A percentile compares a stretch with the other conserved stretches of the same genome.
These are phyloP conservation scores for Diaporthe capsici DNA, from an alignment of 2,329 filamentous ascomycete genomes.

Conservation along the genomic window DNA sequence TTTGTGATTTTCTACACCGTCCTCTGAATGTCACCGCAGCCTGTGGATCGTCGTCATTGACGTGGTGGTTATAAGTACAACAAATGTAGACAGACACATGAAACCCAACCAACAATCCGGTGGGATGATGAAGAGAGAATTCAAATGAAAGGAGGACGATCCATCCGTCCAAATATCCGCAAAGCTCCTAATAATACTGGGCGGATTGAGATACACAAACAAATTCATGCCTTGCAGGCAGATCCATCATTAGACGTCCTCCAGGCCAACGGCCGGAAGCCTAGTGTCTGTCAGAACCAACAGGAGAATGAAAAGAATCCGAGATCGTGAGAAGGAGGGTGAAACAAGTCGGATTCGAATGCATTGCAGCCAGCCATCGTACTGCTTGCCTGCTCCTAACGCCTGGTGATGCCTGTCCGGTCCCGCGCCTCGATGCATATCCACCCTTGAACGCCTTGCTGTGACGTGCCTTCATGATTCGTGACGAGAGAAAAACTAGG, in stretches of 20 bases:
- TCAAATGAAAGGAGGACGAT: neutral
- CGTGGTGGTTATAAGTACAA: constrained; percentile 14
- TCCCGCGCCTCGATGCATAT: neutral
- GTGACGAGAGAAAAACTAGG: neutral
- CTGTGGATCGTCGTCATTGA: neutral
- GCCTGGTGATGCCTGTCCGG: neutral
- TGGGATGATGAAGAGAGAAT: neutral
- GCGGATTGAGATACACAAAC: constrained; percentile 28
- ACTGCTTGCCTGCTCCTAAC: neutral
- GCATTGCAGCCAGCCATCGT: neutral
- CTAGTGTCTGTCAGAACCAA: constrained; percentile 10
- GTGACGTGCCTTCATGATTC: neutral
- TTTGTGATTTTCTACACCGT: constrained; percentile 14
- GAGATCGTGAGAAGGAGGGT: neutral
- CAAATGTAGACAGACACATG: constrained; percentile 13
- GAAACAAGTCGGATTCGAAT: neutral
- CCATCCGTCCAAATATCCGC: constrained; percentile 25
- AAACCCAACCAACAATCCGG: neutral
- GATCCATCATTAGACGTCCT: neutral
- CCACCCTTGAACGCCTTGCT: constrained; percentile 3
- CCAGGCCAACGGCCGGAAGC: neutral
- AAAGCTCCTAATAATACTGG: constrained; percentile 30
- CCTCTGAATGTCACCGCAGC: neutral
- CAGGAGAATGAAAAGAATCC: neutral
- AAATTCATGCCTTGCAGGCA: constrained; percentile 11